These are phyloP conservation scores for Notholithocarpus densiflorus DNA, from an alignment of 306 rosid genomes.

Conservation along the genomic window DNA sequence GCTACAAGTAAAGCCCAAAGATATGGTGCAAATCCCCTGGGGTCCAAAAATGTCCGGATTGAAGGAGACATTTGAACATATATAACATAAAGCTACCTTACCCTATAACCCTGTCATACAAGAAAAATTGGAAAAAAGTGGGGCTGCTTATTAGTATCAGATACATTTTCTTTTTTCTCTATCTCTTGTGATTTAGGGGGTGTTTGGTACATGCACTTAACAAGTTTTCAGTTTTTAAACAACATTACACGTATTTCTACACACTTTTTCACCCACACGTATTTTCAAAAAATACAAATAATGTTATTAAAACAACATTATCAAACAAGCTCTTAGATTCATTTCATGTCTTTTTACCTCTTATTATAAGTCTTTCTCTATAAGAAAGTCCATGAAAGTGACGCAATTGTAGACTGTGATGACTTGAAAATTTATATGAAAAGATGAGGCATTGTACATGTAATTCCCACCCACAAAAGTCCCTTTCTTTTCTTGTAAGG, in stretches of 20 bases:
- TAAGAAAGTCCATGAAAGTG: slow-evolving; percentile 26
- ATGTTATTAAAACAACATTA: too few species aligned
- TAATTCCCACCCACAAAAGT: slow-evolving; percentile 39
- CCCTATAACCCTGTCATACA: neutral
- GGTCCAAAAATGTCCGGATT: slow-evolving; percentile 22
- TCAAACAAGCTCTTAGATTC: neutral
- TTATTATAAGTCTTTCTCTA: neutral
- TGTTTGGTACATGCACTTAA: too few species aligned
- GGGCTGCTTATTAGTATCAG: neutral
- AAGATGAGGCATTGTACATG: slow-evolving; percentile 19
- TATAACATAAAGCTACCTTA: neutral
- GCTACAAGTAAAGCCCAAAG: neutral
- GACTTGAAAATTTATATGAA: neutral
- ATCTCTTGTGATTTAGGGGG: neutral
- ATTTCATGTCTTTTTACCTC: neutral
- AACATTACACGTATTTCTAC: accelerated
- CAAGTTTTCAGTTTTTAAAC: too few species aligned
- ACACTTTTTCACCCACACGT: too few species aligned
- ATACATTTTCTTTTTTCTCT: neutral
- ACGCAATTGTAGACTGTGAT: slow-evolving; percentile 15
- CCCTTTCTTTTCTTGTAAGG: slow-evolving; percentile 48
- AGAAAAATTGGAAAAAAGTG: neutral
- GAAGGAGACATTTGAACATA: slow-evolving; percentile 26
- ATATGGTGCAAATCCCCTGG: neutral
- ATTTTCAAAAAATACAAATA: too few species aligned